Evolutionary conservation across 2,329 filamentous ascomycete genomes (phyloP).

Genomic region (Nemania sp.): DNA sequence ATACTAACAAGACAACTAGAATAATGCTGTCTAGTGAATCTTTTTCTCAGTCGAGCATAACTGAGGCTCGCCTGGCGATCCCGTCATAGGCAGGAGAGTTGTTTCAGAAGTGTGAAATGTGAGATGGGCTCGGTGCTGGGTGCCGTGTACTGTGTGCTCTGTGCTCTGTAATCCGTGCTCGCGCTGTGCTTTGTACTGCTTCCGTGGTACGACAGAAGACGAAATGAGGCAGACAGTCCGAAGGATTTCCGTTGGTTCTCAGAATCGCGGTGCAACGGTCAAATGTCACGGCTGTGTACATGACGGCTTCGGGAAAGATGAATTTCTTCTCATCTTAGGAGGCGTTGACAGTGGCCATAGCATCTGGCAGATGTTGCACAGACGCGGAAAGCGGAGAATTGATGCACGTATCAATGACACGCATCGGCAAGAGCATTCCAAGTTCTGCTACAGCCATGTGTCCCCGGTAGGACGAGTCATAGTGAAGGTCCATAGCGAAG

Average conservation of each 20-base stretch:
- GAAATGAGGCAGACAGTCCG: constrained; percentile 35
- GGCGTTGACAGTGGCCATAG: constrained; percentile 27
- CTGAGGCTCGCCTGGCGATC: constrained; percentile 25
- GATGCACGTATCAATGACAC: constrained; percentile 30
- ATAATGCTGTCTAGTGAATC: not conserved
- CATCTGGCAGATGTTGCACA: constrained; percentile 34
- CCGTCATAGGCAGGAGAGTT: constrained; percentile 28
- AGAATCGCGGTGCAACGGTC: constrained; percentile 34
- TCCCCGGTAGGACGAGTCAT: constrained; percentile 34
- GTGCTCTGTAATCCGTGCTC: too few relatives aligned
- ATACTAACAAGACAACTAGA: not conserved
- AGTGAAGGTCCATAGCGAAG: constrained; percentile 1
- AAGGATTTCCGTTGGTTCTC: constrained; percentile 23
- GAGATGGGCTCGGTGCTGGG: too few relatives aligned
- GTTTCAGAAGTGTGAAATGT: constrained; percentile 43
- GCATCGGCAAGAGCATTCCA: constrained; percentile 5
- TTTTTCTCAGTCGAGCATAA: constrained; percentile 22
- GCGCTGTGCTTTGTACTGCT: constrained; percentile 36
- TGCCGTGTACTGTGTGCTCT: too few relatives aligned
- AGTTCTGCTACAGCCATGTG: constrained; percentile 37
- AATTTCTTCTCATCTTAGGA: constrained; percentile 38
- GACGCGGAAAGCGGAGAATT: constrained; percentile 38
- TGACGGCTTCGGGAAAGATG: constrained; percentile 43
- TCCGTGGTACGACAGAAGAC: constrained; percentile 40
- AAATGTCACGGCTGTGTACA: constrained; percentile 41